These are phyloP conservation scores for Zizania latifolia DNA, from an alignment of 176 grass and related monocot species.

Conservation along the genomic window DNA sequence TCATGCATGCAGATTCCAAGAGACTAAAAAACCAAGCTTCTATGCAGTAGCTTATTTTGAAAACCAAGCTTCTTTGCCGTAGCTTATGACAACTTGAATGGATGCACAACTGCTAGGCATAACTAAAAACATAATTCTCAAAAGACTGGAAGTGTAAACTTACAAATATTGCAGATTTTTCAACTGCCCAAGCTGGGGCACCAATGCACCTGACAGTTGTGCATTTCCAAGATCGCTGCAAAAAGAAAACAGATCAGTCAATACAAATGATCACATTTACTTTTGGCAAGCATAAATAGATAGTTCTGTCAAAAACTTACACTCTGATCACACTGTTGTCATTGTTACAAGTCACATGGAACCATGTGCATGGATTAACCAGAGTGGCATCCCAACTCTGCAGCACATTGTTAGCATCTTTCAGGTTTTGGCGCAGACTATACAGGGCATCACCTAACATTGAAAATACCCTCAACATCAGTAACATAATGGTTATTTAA, in stretches of 20 bases:
- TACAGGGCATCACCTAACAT: slow-evolving; percentile 70
- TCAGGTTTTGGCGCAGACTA: slow-evolving; percentile 55
- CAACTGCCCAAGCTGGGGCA: slow-evolving; percentile 58
- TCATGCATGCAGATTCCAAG: neutral
- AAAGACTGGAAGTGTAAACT: slow-evolving; percentile 15
- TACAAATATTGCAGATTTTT: slow-evolving; percentile 78
- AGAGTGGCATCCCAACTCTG: slow-evolving; percentile 84
- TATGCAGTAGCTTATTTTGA: neutral
- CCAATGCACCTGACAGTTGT: slow-evolving; percentile 62
- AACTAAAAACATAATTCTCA: slow-evolving; percentile 23
- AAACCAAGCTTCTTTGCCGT: neutral
- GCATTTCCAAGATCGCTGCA: slow-evolving; percentile 88
- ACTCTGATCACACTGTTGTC: slow-evolving; percentile 83
- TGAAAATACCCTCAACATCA: slow-evolving; percentile 26
- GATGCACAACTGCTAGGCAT: neutral
- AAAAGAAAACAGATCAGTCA: neutral
- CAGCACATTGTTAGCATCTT: slow-evolving; percentile 59
- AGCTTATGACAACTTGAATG: neutral
- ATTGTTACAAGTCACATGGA: slow-evolving; percentile 75
- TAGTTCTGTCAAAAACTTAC: slow-evolving; percentile 42
- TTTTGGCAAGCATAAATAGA: neutral
- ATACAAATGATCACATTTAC: neutral
- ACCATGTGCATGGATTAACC: slow-evolving; percentile 90
- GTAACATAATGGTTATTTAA: slow-evolving; percentile 14
- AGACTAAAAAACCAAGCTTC: neutral